Evolutionary conservation across 495 filamentous ascomycete genomes (phyloP), one percentile per base, ranked within the genome.

Genomic region (Recurvomyces mirabilis): DNA sequence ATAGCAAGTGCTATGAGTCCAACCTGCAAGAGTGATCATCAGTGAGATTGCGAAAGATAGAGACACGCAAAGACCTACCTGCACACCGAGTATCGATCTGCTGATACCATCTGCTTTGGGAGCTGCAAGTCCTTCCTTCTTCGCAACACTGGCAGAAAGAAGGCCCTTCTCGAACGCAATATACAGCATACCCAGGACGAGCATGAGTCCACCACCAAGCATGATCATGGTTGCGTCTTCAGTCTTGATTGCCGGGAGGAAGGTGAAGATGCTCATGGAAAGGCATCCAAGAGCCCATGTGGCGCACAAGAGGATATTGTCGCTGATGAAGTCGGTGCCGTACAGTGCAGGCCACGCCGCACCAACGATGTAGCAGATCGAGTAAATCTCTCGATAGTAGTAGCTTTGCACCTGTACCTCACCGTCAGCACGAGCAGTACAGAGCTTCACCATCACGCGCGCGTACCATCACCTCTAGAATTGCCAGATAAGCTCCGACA

Each of bases 261-360:
- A 62, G 15, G 93, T 96, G 54, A 99, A 99, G 18, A 73, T 69
- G 56, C 87, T 88, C 88, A 95, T 96, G 5, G 81, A 60, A 2
- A 73, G 39, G 59, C 87, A 94, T 10, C 80, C 79, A 19, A 81
- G 56, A 10, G 73, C 70, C 93, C 93, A 99, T 2, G 77, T 79
- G 1, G 61, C 65, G 41, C 71, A 71, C n/a, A 94, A 68, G 9
- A 69, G 44, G 10, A 58, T 57, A 58, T 95, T 80, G 23, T 69
- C 57, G 28, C 60, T 64, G 4, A 95, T 49, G 53, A 99, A 95
- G 4, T 68, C 68, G 14, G 67, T 53, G 0, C 91, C 89, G 52
- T 91, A 83, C 1, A 76, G 65, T 1, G 74, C 28, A 2, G 91
- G 93, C 84, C 88, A 96, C 21, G 83, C 68, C 7, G 78, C 71